These are phyloP conservation scores for Suhomyces bribrorum DNA, from an alignment of 1,139 yeast species.

Conservation along the genomic window DNA sequence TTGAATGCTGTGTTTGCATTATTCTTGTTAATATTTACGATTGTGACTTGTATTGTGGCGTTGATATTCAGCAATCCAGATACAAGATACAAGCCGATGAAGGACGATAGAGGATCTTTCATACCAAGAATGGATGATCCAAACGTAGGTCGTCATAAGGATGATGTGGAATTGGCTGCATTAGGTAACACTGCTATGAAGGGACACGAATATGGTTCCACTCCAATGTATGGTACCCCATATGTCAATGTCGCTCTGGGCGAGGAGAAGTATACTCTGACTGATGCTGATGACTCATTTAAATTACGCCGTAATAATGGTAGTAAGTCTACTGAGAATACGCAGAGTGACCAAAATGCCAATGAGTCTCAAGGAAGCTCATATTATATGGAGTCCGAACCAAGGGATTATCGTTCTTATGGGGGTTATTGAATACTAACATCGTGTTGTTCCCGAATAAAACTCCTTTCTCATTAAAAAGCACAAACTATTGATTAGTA, in stretches of 20 bases:
- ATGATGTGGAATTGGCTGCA: constrained; percentile 80
- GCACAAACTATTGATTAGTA: too few species aligned
- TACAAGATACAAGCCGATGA: constrained; percentile 93
- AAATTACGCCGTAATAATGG: constrained; percentile 11
- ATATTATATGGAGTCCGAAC: constrained; percentile 35
- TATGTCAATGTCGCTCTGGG: constrained; percentile 29
- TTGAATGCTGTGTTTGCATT: constrained; percentile 88
- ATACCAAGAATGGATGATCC: constrained; percentile 62
- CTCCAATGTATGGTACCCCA: constrained; percentile 27
- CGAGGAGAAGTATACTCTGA: background rate
- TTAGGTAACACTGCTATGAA: constrained; percentile 87
- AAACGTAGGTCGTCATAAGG: constrained; percentile 40
- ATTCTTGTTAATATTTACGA: constrained; percentile 77
- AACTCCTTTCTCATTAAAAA: too few species aligned
- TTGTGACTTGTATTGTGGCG: constrained; percentile 84
- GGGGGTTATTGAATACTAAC: too few species aligned
- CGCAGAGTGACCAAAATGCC: constrained; percentile 11
- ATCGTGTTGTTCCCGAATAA: too few species aligned
- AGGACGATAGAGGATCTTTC: constrained; percentile 93
- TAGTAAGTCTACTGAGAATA: constrained; percentile 11
- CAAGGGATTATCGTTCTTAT: constrained; percentile 19
- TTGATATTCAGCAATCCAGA: constrained; percentile 89
- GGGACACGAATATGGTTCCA: constrained; percentile 58
- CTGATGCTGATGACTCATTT: constrained; percentile 27
- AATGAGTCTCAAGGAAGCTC: constrained; percentile 32